phyloP scores from a whole-genome alignment of 2,329 filamentous ascomycete species.

The Herpotrichia juniperi region DNA sequence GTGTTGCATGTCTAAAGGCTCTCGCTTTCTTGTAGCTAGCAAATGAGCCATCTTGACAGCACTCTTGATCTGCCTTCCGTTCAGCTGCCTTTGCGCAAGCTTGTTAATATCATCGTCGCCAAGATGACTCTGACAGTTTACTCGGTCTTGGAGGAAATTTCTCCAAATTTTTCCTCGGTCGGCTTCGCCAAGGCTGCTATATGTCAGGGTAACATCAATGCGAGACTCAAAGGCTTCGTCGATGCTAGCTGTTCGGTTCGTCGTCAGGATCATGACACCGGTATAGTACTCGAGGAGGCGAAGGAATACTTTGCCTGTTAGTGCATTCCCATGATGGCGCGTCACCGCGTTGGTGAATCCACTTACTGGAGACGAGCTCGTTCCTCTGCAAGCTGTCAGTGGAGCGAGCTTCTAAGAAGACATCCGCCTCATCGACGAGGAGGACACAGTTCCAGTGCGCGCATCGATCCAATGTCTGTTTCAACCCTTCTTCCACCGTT shows the following conservation, averaged over 20 bases:
- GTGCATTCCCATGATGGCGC: conserved; percentile 10
- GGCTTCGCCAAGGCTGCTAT: conserved; percentile 44
- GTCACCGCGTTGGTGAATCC: neutral
- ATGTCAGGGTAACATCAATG: conserved; percentile 51
- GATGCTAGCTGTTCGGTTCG: conserved; percentile 44
- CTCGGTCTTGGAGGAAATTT: too few relatives aligned
- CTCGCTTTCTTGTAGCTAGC: too few relatives aligned
- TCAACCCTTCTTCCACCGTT: conserved; percentile 23
- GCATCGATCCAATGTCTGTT: neutral
- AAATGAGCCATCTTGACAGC: too few relatives aligned
- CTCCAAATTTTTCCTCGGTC: too few relatives aligned
- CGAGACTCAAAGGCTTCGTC: conserved; percentile 54
- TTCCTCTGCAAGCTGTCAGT: conserved; percentile 20
- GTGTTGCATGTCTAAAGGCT: too few relatives aligned
- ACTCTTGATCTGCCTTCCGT: too few relatives aligned
- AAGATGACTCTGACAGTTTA: too few relatives aligned
- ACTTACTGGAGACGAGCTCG: conserved; percentile 22
- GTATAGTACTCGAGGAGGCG: conserved; percentile 13
- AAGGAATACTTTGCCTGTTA: conserved; percentile 8
- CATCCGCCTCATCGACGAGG: conserved; percentile 45
- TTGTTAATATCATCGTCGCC: conserved; percentile 4
- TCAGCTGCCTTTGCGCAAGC: too few relatives aligned
- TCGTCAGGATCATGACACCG: conserved; percentile 45
- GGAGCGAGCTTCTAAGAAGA: conserved; percentile 38
- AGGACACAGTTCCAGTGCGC: conserved; percentile 13